Conservation (phyloP, 2,329 filamentous ascomycete genomes). For the Triangularia setosa region DNA sequence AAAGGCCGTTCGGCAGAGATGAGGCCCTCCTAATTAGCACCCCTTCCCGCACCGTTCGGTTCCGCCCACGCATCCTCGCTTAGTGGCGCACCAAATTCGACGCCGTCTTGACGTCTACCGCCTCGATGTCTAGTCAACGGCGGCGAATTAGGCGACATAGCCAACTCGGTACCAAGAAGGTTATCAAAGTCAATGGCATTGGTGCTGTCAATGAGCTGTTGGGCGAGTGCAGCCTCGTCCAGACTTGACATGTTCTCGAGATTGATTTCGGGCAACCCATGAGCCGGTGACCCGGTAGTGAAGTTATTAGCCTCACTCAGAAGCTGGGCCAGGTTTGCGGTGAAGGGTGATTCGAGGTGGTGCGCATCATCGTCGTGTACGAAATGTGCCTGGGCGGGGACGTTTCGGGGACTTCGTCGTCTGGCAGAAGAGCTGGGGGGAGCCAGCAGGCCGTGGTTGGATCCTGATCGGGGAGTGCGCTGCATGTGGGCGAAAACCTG, state of each 20-base stretch:
- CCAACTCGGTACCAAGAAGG: conserved; percentile 45
- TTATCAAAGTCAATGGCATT: conserved; percentile 44
- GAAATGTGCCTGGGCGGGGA: conserved; percentile 34
- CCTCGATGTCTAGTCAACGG: conserved; percentile 32
- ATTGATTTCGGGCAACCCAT: conserved; percentile 41
- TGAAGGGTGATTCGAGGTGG: conserved; percentile 53
- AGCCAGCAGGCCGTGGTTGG: conserved; percentile 21
- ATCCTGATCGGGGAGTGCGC: conserved; percentile 40
- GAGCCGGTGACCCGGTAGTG: conserved; percentile 36
- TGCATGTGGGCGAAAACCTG: conserved; percentile 39
- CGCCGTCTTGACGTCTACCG: conserved; percentile 6
- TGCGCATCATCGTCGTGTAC: conserved; percentile 30
- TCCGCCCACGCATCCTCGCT: conserved; percentile 13
- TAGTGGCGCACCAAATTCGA: conserved; percentile 26
- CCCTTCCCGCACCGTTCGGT: neutral
- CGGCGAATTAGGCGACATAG: conserved; percentile 46
- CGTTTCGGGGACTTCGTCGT: conserved; percentile 42
- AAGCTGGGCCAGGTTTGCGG: conserved; percentile 60
- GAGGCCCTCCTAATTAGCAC: neutral
- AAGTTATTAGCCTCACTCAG: conserved; percentile 54
- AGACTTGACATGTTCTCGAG: conserved; percentile 38
- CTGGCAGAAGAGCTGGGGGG: conserved; percentile 28
- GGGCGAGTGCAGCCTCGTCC: conserved; percentile 31
- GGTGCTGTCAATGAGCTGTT: conserved; percentile 21
- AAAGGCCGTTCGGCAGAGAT: neutral